Percentiles rank a stretch among this genome's conserved stretches.
Conservation (phyloP, 345 rosid genomes). For the Nasturtium officinale region DNA sequence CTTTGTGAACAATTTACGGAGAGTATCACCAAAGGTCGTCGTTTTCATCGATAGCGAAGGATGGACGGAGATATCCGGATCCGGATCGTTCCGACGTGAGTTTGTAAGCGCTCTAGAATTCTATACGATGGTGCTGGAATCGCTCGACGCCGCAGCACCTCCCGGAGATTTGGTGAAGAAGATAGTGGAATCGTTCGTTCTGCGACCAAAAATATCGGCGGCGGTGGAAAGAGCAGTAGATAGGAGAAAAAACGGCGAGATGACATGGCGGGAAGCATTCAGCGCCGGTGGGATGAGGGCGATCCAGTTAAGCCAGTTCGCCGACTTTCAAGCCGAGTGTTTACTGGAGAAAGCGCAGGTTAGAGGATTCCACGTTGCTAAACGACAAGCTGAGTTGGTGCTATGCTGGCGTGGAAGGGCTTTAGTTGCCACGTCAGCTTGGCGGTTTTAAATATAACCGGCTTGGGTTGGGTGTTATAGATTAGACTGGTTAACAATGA, state of each 20-base stretch:
- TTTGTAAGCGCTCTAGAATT: slow-evolving; percentile 71
- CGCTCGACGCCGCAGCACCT: slow-evolving; percentile 75
- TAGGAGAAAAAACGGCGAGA: slow-evolving; percentile 46
- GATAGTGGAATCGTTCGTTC: slow-evolving; percentile 57
- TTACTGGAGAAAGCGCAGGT: slow-evolving; percentile 73
- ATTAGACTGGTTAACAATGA: slow-evolving; percentile 2
- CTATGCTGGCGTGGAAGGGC: slow-evolving; percentile 90
- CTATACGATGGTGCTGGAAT: slow-evolving; percentile 76
- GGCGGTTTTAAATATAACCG: slow-evolving; percentile 59
- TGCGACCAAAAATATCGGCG: slow-evolving; percentile 62
- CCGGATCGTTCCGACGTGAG: slow-evolving; percentile 70
- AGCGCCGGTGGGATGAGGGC: slow-evolving; percentile 79
- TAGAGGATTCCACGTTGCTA: slow-evolving; percentile 89
- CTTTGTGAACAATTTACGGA: slow-evolving; percentile 61
- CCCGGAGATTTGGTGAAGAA: slow-evolving; percentile 60
- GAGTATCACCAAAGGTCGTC: slow-evolving; percentile 62
- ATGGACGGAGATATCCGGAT: slow-evolving; percentile 53
- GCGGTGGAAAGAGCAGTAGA: slow-evolving; percentile 59
- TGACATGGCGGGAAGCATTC: slow-evolving; percentile 77
- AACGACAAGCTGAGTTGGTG: slow-evolving; percentile 80
- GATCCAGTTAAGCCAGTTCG: slow-evolving; percentile 78
- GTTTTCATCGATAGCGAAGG: slow-evolving; percentile 74
- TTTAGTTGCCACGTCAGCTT: slow-evolving; percentile 84
- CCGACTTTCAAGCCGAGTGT: slow-evolving; percentile 78
- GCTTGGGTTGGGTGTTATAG: background rate